Evolutionary conservation across 2,329 filamentous ascomycete genomes (phyloP).

Genomic region (Pseudocercospora macadamiae): DNA sequence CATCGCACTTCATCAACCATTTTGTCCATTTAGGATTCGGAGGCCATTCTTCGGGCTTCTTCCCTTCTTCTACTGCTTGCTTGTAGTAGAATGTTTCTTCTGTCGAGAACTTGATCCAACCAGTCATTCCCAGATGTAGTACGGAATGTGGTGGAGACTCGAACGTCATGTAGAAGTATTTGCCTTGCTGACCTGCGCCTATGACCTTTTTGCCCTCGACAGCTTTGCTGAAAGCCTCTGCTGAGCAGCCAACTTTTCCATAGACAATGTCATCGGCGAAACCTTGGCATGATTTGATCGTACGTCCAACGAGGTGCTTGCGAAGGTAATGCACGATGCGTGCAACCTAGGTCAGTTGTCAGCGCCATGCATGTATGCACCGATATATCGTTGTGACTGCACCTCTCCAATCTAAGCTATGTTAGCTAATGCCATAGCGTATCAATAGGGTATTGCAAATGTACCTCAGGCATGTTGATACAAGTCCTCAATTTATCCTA

Average conservation of each 20-base stretch:
- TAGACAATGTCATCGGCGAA: constrained; percentile 84
- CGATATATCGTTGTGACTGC: no score
- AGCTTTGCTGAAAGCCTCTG: constrained; percentile 71
- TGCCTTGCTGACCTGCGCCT: constrained; percentile 78
- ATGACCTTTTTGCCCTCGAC: constrained; percentile 73
- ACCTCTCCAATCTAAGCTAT: background rate
- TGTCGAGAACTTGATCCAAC: constrained; percentile 87
- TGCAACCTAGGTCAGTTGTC: constrained; percentile 64
- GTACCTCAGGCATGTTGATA: background rate
- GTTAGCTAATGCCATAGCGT: background rate
- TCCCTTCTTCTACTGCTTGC: constrained; percentile 52
- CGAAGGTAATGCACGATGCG: constrained; percentile 84
- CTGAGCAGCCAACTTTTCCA: constrained; percentile 84
- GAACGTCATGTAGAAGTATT: constrained; percentile 94
- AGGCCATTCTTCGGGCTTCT: constrained; percentile 69
- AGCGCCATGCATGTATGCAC: no score
- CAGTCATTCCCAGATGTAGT: constrained; percentile 54
- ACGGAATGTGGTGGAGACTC: constrained; percentile 78
- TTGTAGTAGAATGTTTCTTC: constrained; percentile 81
- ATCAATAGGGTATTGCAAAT: background rate
- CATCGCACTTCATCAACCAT: constrained; percentile 68
- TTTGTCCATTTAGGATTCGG: constrained; percentile 88
- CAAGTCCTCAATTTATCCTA: no score
- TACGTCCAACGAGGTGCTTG: constrained; percentile 81
- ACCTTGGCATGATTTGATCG: constrained; percentile 69